phyloP scores from a whole-genome alignment of 2,329 filamentous ascomycete genomes.

The Pezicula neosporulosa region DNA sequence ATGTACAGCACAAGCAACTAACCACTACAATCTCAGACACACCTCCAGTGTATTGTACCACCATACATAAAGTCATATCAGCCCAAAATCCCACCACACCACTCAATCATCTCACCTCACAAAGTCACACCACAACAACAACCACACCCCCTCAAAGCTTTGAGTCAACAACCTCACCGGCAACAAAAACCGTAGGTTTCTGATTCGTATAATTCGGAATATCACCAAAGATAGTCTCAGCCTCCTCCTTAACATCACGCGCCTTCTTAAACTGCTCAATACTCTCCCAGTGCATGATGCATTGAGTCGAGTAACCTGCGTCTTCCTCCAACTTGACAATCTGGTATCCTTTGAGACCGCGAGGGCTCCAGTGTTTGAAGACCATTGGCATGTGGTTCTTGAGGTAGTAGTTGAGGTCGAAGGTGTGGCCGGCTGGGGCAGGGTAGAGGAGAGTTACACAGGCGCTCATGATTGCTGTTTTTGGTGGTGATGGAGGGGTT shows the following conservation, averaged over 20 bases:
- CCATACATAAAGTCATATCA: too few relatives aligned
- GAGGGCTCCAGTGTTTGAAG: neutral
- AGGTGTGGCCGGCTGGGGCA: neutral
- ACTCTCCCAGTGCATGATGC: neutral
- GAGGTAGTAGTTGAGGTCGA: neutral
- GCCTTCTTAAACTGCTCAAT: neutral
- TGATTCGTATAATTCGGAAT: neutral
- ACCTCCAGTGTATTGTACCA: too few relatives aligned
- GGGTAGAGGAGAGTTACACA: neutral
- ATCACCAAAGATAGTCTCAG: neutral
- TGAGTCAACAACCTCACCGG: neutral
- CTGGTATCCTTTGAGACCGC: neutral
- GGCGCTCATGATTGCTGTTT: neutral
- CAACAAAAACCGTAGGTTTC: neutral
- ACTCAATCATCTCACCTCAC: too few relatives aligned
- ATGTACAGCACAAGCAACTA: too few relatives aligned
- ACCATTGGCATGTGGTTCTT: neutral
- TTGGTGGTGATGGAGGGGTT: too few relatives aligned
- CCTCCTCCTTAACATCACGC: neutral
- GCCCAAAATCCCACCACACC: too few relatives aligned
- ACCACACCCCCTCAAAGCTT: neutral
- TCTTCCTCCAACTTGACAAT: neutral
- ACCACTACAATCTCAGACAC: too few relatives aligned
- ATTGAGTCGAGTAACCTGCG: neutral
- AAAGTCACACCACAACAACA: too few relatives aligned